phyloP scores from a whole-genome alignment of 768 basidiomycete genomes.

The Punctularia strigosozonata region DNA sequence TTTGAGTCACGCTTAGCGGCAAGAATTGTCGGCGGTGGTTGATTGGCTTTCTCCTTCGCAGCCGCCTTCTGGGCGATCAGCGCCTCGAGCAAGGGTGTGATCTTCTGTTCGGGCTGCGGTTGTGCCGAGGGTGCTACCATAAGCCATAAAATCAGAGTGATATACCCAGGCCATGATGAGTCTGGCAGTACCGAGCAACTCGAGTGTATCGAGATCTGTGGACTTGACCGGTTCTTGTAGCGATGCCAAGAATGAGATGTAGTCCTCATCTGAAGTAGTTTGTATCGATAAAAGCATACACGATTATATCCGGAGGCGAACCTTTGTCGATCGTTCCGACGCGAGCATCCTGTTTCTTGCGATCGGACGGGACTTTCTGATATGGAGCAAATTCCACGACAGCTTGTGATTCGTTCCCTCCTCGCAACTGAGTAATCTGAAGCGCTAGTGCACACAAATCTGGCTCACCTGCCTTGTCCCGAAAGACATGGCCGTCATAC shows the following conservation, averaged over 20 bases:
- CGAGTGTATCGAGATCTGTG: conserved; percentile 50
- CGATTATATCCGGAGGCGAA: conserved; percentile 14
- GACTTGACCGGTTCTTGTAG: conserved; percentile 41
- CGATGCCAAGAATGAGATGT: conserved; percentile 67
- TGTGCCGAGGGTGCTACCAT: conserved; percentile 52
- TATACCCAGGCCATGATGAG: neutral
- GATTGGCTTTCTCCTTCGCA: conserved; percentile 57
- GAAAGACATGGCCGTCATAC: conserved; percentile 87
- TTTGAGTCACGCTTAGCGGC: no score
- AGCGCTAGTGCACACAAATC: neutral
- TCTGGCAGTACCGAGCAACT: conserved; percentile 51
- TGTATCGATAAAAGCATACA: neutral
- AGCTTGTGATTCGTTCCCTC: conserved; percentile 81
- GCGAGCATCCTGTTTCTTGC: conserved; percentile 71
- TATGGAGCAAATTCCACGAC: conserved; percentile 92
- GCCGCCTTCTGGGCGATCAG: conserved; percentile 71
- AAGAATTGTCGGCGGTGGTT: no score
- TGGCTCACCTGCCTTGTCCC: conserved; percentile 77
- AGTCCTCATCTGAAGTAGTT: conserved; percentile 57
- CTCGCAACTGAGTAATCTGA: neutral
- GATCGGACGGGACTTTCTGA: conserved; percentile 67
- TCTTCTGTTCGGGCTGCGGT: conserved; percentile 52
- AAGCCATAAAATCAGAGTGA: neutral
- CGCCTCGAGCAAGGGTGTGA: conserved; percentile 88
- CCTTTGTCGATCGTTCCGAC: conserved; percentile 89